Evolutionary conservation across 441 rosid species (phyloP), one percentile per base, ranked within the genome.

Genomic region (Macaranga tanarius): DNA sequence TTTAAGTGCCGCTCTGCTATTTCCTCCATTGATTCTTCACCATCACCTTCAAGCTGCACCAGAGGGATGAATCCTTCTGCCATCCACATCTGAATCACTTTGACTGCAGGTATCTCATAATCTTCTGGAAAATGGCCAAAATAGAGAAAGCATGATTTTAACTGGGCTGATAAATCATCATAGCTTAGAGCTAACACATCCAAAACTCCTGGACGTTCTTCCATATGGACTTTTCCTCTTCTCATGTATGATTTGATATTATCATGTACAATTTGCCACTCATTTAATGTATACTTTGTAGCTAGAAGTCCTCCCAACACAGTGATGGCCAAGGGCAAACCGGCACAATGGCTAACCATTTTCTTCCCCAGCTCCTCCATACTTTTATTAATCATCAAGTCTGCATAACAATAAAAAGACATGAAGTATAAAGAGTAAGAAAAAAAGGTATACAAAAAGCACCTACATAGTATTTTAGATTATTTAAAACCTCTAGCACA

Each of bases 241-340:
- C 55, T 60, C 68, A 76, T 23, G 47, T 76, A 54, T 10, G 73
- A 69, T 25, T 38, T 28, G 45, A 77, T 51, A 59, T 67, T 72
- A 11, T 15, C 9, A 15, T 22, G 22, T 34, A 76, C 71, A 17
- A 2, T 51, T 5, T 60, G 40, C 79, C 79, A 76, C 20, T 72
- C 72, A 50, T 12, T 31, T 16, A 19, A 2, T n/a, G 51, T 48
- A 34, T 47, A 57, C 22, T 76, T 60, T 34, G 56, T 47, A 19
- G 84, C 82, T 54, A 83, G 48, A 15, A 74, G 64, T 45, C 84
- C 83, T 63, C 86, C 82, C 55, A 83, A 73, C 26, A 76, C 84
- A 50, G 74, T 78, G 31, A 83, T 76, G 7, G 86, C 82, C 65
- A 83, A 65, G 1, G 86, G 82, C 16, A 83, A 52, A 8, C 82